These are phyloP conservation scores for Fusarium nematophilum DNA, from an alignment of 2,329 filamentous ascomycete species.

Conservation along the genomic window DNA sequence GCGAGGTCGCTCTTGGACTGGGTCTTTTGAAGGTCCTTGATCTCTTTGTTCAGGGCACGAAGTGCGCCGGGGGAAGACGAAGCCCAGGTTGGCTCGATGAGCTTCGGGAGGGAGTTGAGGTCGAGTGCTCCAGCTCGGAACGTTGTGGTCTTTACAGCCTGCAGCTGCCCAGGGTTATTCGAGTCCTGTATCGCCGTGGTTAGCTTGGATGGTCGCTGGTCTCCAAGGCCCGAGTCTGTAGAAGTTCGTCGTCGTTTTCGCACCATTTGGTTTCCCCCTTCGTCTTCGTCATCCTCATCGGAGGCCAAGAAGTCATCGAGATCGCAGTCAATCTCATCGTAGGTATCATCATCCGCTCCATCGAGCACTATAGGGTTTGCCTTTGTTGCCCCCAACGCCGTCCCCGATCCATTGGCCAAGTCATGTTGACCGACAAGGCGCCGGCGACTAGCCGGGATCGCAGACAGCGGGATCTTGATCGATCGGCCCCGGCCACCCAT, in stretches of 20 bases:
- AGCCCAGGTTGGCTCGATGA: conserved; percentile 56
- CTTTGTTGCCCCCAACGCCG: background rate
- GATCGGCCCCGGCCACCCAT: background rate
- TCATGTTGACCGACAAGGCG: conserved; percentile 3
- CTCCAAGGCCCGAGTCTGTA: conserved; percentile 34
- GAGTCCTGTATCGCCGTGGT: conserved; percentile 27
- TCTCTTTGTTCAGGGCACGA: conserved; percentile 56
- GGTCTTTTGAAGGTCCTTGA: conserved; percentile 70
- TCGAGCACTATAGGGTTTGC: conserved; percentile 15
- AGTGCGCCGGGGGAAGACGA: conserved; percentile 43
- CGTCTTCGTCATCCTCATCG: conserved; percentile 34
- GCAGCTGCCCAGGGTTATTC: background rate
- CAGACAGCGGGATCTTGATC: conserved; percentile 44
- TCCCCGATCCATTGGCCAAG: background rate
- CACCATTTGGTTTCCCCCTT: conserved; percentile 1
- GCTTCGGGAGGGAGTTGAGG: conserved; percentile 68
- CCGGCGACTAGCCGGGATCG: conserved; percentile 40
- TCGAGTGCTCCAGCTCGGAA: conserved; percentile 78
- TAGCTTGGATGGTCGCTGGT: conserved; percentile 25
- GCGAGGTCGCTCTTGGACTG: conserved; percentile 71
- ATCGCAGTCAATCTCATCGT: conserved; percentile 22
- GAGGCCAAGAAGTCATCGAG: conserved; percentile 37
- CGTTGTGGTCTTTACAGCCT: conserved; percentile 40
- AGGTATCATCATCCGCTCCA: background rate
- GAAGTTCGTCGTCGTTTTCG: conserved; percentile 37